Evolutionary conservation across 75 land plant genomes (phyloP).

Genomic region (Isoetes taiwanensis): DNA sequence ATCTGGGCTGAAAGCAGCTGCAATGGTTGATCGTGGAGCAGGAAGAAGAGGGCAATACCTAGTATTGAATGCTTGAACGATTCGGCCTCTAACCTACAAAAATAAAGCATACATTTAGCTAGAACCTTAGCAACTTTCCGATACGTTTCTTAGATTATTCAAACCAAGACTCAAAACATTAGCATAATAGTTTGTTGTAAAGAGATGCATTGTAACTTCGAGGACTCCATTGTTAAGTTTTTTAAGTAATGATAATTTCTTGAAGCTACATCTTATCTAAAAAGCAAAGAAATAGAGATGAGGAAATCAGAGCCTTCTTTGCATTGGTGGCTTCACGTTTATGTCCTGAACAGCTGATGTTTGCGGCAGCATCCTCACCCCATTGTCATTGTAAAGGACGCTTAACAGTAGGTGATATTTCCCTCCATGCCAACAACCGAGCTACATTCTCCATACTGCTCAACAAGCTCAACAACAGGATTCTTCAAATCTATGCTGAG

Average conservation of each 20-base stretch:
- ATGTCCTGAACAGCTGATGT: constrained; percentile 10
- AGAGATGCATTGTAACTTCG: no score
- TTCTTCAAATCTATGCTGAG: no score
- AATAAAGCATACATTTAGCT: no score
- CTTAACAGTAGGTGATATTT: constrained; percentile 60
- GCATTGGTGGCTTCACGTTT: constrained; percentile 38
- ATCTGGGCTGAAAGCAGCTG: constrained; percentile 95
- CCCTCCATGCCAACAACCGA: constrained; percentile 55
- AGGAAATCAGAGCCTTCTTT: constrained; percentile 46
- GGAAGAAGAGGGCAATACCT: constrained; percentile 87
- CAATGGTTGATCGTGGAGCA: constrained; percentile 96
- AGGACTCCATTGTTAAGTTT: no score
- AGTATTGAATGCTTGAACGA: constrained; percentile 63
- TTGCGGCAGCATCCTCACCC: constrained; percentile 28
- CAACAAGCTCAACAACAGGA: no score
- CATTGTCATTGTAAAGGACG: constrained; percentile 28
- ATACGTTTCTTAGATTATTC: no score
- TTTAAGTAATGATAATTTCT: no score
- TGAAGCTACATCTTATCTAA: no score
- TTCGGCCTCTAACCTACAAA: constrained; percentile 75
- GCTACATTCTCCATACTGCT: constrained; percentile 43
- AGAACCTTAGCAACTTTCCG: no score
- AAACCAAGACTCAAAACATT: no score
- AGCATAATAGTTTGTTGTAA: no score
- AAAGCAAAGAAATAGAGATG: not conserved